Evolutionary conservation across 2,329 filamentous ascomycete species (phyloP).

Genomic region (Basipetospora chlamydospora): DNA sequence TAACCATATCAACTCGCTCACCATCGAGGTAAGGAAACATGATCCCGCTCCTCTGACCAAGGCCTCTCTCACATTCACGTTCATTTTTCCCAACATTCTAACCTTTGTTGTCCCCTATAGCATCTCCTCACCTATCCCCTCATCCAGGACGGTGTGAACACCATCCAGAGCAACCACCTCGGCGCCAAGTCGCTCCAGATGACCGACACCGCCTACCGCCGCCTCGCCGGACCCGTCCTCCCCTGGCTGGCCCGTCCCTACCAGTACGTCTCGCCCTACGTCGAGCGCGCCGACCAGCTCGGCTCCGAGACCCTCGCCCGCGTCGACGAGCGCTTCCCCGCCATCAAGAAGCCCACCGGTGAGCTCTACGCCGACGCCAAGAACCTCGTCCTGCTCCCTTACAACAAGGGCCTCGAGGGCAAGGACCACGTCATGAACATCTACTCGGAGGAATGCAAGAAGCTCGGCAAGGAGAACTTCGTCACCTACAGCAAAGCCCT

Average conservation of each 20-base stretch:
- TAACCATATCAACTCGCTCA: conserved; percentile 31
- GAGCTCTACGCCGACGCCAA: conserved; percentile 54
- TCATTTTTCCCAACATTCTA: no score
- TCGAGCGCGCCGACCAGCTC: conserved; percentile 65
- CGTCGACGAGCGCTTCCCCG: conserved; percentile 57
- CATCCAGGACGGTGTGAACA: conserved; percentile 61
- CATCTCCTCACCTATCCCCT: conserved; percentile 77
- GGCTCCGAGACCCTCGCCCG: conserved; percentile 56
- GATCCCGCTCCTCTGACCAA: no score
- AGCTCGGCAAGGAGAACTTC: conserved; percentile 46
- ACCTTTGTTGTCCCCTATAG: conserved; percentile 27
- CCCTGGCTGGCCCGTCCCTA: conserved; percentile 70
- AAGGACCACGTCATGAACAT: conserved; percentile 45
- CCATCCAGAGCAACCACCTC: conserved; percentile 68
- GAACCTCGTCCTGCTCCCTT: conserved; percentile 45
- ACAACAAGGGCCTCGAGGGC: conserved; percentile 45
- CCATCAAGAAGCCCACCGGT: conserved; percentile 59
- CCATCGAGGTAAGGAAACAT: conserved; percentile 30
- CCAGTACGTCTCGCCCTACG: conserved; percentile 70
- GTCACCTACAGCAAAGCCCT: conserved; percentile 57
- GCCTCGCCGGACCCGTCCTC: conserved; percentile 62
- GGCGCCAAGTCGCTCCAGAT: conserved; percentile 71
- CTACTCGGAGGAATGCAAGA: conserved; percentile 46
- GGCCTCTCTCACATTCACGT: no score
- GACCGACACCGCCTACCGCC: conserved; percentile 59